Base-by-base conservation (phyloP, 148 eudicot genomes). In the Vaccinium vitisidaea region DNA sequence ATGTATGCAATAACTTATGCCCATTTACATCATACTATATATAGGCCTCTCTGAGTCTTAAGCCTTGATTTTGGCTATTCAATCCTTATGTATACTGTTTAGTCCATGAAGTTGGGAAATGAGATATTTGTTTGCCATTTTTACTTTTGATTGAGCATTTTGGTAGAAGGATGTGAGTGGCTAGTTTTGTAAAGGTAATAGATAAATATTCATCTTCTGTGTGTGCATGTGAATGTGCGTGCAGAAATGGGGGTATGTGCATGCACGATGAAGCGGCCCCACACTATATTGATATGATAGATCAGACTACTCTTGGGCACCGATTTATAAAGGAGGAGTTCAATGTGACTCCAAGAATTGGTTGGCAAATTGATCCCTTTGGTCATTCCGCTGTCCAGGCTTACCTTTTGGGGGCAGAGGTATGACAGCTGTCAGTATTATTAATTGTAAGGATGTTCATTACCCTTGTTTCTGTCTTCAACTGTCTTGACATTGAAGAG, bases 351-450 rank as follows among this genome's bases (percentile, higher is more conserved):
- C 99, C 99, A 3, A 91, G 99, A 92, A 92, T 95, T 79, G 99
- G 99, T 82, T 97, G 99, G 99, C 99, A 97, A 88, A 95, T 97
- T 54, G 99, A 97, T 70, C 99, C 99, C 5, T 97, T 97, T 91
- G 99, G 99, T 73, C 99, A 97, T 92, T 95, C 99, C 36, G 99
- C 99, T 27, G 96, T 97, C 82, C 99, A 97, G 89, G 99, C 96
- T 83, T 97, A 95, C 88, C 91, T 97, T 83, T 90, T 97, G 80
- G 98, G 99, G 77, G 98, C 99, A 77, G 99, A 97, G 98, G 99
- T 95, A 48, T 69, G 78, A 43, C 52, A 75, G 81, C 52, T 78
- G 55, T 58, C 67, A 52, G 63, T 56, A 74, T 32, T 9, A 23
- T 21, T 61, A 70, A 54, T 54, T 55, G 15, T 23, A 11, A 19